Evolutionary conservation across 2,329 filamentous ascomycete species (phyloP), one percentile per base, ranked within the genome.

Genomic region (Aspergillus novofumigatus): DNA sequence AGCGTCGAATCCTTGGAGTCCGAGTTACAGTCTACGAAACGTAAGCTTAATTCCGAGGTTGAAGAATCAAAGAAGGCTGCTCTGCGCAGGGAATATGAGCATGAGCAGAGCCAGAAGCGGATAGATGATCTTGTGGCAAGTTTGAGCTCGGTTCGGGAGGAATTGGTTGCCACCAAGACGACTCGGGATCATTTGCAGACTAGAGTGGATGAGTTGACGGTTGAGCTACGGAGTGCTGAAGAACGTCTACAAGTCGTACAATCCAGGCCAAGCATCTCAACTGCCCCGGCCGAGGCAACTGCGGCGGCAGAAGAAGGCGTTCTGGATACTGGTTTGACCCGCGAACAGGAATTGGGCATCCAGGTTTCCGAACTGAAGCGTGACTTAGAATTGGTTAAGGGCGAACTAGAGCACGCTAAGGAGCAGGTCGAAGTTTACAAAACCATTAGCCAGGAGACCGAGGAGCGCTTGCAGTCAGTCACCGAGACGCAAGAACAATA

Each of bases 51-150:
- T 2, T 86, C 91, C 26, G 92, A 97, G 69, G 75, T 86, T 0
- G 92, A 97, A 59, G 92, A 96, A 62, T 85, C 82, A 63, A 95
- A 92, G 80, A 93, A 95, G 72, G 78, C 89, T 35, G 82, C 89
- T 58, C 80, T 94, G 52, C 86, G 93, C 56, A 92, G 95, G 67
- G 93, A 97, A 68, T 97, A 90, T 61, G 94, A 99, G 59, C 85
- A 88, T 45, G 88, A 91, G 63, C 91, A 97, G 71, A 87, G 84
- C 52, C 91, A 96, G 72, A 94, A 92, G 74, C 86, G 92, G 52
- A 94, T 97, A 59, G 93, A 99, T 64, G 93, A 97, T 67, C 83
- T 99, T 49, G 88, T 93, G 61, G 81, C 87, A 32, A 93, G 86
- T 66, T 80, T 97, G 44, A 83, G 90, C 64, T 86, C 91, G 59